Base-by-base conservation (phyloP, 306 rosid genomes). In the Ceratonia siliqua region DNA sequence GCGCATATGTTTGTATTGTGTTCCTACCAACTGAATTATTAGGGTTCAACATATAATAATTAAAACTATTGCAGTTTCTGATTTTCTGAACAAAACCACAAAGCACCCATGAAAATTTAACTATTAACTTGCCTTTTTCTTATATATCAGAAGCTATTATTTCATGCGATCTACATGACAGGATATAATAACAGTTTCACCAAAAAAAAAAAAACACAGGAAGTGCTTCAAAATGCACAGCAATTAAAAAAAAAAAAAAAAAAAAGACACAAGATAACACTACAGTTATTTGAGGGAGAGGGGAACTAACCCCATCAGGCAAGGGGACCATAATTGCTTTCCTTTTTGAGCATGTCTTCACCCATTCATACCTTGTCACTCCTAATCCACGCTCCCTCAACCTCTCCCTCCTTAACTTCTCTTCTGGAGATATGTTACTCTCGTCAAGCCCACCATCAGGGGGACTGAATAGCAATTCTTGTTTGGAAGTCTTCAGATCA, bases 371-470 rank as follows among this genome's bases (percentile, higher is more conserved):
- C 58, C 91, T 85, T 0, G 99, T 94, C 54, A 94, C 99, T 71
- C 97, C 99, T 80, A 92, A 80, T 70, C 99, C 97, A 0, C 97
- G 93, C 80, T 92, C 99, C 84, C 96, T 87, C 87, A 83, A 81
- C 84, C 99, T 92, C 86, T 94, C 99, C 85, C 97, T 86, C 91
- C 98, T 87, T 84, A 92, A 74, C 81, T 92, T 92, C 84, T 92
- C 97, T 78, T 94, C 97, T 0, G 92, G 85, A 27, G 99, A 87
- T 72, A 92, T 87, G 74, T 91, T 91, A 64, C 91, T 86, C 83
- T 94, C 97, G 36, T 90, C 97, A n/a, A 90, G 85, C 66, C 97
- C 99, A 5, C 96, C 99, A 72, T 89, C 92, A 0, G 91, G 96
- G 39, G 99, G 96, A 55, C 98, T 86, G 53, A 94, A 94, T 66